Evolutionary conservation across 2,329 filamentous ascomycete species (phyloP).

Genomic region (Epicoccum nigrum): DNA sequence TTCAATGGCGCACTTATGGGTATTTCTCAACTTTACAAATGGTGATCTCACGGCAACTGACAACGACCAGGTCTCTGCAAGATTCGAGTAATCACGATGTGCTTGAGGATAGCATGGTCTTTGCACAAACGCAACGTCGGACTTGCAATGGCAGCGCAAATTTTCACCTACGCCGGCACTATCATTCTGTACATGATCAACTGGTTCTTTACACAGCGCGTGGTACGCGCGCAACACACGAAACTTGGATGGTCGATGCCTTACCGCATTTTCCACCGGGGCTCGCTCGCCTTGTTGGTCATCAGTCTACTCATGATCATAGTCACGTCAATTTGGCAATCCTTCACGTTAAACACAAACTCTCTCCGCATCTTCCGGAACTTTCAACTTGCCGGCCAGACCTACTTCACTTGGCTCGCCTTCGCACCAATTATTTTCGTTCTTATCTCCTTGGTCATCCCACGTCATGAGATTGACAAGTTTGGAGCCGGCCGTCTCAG

Average conservation of each 20-base stretch:
- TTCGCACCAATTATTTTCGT: slow-evolving; percentile 69
- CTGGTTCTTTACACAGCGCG: slow-evolving; percentile 76
- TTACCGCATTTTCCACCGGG: slow-evolving; percentile 56
- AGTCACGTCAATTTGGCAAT: slow-evolving; percentile 65
- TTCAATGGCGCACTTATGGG: slow-evolving; percentile 52
- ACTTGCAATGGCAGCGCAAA: slow-evolving; percentile 64
- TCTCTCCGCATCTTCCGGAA: slow-evolving; percentile 62
- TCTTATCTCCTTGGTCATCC: slow-evolving; percentile 54
- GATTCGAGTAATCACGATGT: slow-evolving; percentile 51
- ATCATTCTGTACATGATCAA: slow-evolving; percentile 81
- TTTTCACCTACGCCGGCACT: slow-evolving; percentile 77
- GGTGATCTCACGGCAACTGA: slow-evolving; percentile 12
- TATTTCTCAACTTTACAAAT: slow-evolving; percentile 17
- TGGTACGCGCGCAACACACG: slow-evolving; percentile 76
- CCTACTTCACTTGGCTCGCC: slow-evolving; percentile 68
- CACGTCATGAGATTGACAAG: slow-evolving; percentile 56
- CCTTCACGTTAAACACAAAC: slow-evolving; percentile 67
- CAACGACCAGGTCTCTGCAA: slow-evolving; percentile 50
- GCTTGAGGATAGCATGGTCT: slow-evolving; percentile 49
- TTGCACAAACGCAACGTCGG: slow-evolving; percentile 49
- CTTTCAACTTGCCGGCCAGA: slow-evolving; percentile 68
- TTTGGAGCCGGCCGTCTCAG: slow-evolving; percentile 72
- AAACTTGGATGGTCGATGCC: slow-evolving; percentile 69
- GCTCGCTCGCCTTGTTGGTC: slow-evolving; percentile 61
- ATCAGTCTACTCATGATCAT: slow-evolving; percentile 70